phyloP scores from a whole-genome alignment of 129 eudicot species.

The Flaveria trinervia region DNA sequence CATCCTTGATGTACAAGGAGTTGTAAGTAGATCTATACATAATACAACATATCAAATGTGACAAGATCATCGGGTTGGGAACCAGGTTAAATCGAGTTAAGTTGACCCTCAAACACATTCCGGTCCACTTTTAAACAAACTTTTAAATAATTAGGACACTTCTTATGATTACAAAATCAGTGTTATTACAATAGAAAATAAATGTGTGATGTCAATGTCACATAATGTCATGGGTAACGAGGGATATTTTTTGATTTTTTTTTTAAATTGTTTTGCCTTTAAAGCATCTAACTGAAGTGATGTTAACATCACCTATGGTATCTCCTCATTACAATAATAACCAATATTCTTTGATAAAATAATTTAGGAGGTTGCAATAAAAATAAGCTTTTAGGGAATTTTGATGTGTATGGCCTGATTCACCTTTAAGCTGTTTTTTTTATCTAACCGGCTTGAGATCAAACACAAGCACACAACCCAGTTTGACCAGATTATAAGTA shows the following conservation, averaged over 20 bases:
- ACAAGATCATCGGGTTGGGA: not conserved
- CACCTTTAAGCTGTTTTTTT: not conserved
- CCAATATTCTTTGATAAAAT: not conserved
- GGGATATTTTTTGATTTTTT: not conserved
- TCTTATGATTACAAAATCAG: not conserved
- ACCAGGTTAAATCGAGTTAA: not conserved
- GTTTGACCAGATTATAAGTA: not conserved
- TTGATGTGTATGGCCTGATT: not conserved
- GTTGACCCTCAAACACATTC: not conserved
- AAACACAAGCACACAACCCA: not conserved
- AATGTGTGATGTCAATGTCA: not conserved
- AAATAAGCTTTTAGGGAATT: not conserved
- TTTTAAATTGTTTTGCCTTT: not conserved
- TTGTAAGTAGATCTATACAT: conserved; percentile 55
- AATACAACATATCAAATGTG: conserved; percentile 1
- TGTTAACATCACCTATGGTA: not conserved
- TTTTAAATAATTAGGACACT: not conserved
- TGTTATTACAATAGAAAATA: not conserved
- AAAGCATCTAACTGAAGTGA: not conserved
- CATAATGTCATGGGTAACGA: not conserved
- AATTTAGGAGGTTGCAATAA: not conserved
- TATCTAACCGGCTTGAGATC: not conserved
- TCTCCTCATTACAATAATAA: not conserved
- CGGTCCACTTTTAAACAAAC: not conserved
- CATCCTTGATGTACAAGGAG: conserved; percentile 97